These are phyloP conservation scores for Tylopilus sp. DNA, from an alignment of 1,284 basidiomycete genomes.

Conservation along the genomic window DNA sequence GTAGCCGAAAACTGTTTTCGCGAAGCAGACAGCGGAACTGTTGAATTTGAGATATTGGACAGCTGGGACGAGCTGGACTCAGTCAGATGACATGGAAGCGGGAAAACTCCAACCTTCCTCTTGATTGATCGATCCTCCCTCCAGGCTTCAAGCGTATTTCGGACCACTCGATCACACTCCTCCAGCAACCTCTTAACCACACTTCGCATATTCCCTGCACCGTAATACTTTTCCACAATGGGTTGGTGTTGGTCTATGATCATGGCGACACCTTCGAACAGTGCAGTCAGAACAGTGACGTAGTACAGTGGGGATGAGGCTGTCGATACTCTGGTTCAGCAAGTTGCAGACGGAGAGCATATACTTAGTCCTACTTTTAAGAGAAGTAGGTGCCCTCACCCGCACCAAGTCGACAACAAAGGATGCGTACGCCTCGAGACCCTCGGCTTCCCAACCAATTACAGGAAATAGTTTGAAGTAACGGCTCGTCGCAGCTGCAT, in stretches of 20 bases:
- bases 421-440: conserved; percentile 87
- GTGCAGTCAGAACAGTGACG: conserved; percentile 77
- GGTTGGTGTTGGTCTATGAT: conserved; percentile 97
- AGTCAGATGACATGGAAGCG: conserved; percentile 1
- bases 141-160: conserved; percentile 78
- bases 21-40: conserved; percentile 32
- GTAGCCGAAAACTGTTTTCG: conserved; percentile 39
- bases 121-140: conserved; percentile 78
- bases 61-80: conserved; percentile 37
- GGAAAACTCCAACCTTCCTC: conserved; percentile 52
- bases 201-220: conserved; percentile 74
- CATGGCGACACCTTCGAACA: conserved; percentile 93
- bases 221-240: conserved; percentile 97
- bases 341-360: conserved; percentile 2
- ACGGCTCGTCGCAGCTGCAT: conserved; percentile 83
- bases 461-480: conserved; percentile 97
- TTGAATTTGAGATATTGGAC: conserved; percentile 42
- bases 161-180: conserved; percentile 84
- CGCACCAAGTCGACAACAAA: conserved; percentile 92
- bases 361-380: conserved; percentile 59
- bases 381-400: conserved; percentile 66
- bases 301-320: conserved; percentile 88
- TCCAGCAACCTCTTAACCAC: conserved; percentile 76
- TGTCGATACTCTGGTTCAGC: conserved; percentile 32
- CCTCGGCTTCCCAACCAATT: conserved; percentile 87